Base-by-base conservation (phyloP, 768 basidiomycete species). In the Tricholoma sp. region DNA sequence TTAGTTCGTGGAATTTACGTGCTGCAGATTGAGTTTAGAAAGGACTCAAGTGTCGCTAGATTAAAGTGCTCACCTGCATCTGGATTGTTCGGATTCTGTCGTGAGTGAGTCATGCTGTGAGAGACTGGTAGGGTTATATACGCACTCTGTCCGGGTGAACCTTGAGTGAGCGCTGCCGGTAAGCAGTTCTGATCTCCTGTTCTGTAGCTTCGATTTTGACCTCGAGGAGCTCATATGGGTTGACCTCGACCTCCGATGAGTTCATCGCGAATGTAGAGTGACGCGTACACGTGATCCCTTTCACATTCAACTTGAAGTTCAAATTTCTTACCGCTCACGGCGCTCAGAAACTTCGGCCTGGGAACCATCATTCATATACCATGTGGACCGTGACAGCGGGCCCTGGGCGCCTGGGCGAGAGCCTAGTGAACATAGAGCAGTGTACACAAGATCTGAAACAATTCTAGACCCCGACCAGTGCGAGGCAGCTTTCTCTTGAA, bases 121-220 rank as follows among this genome's bases (percentile, higher is more conserved):
- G 28, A 31, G 17, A 48, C 5, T 48, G 20, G 51, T 9, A 48
- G 34, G 24, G 32, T 15, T 41, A 31, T 32, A 49, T n/a, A 78
- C 82, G 59, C 61, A 91, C 91, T 65, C 89, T 82, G 66, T 93
- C 91, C 29, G 91, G 91, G 71, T 94, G 91, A 34, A 92, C 89
- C 73, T 91, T 92, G 63, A 91, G 77, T 1, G 91, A 92, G 29
- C 82, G 77, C 57, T 89, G 79, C 39, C 91, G 80, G 62, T 92
- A 94, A 0, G 91, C 89, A 2, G 84, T 89, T 56, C 82, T 79
- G 53, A 94, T 89, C 60, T 91, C 90, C 51, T 82, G 80, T 57
- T 92, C 89, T 31, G 86, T 86, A 15, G 86, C 78, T 59, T 90
- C 88, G 39, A 76, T 63, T 6, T 75, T 73, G 31, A 92, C 61